Conservation (phyloP, 805 yeast species). For the Saturnispora sekii region DNA sequence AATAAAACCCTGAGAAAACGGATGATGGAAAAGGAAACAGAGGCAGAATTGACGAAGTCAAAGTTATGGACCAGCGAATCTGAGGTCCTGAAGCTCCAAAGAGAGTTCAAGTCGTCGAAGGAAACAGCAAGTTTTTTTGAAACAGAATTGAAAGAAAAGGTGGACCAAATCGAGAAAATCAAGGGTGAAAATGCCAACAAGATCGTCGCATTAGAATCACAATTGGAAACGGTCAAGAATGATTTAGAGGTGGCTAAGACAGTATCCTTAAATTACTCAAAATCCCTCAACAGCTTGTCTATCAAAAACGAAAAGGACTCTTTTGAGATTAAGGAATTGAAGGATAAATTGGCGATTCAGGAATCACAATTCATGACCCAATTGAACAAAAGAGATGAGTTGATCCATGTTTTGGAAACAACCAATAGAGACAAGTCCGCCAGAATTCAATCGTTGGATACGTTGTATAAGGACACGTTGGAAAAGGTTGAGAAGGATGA, state of each 20-base stretch:
- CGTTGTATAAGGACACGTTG: slow-evolving; percentile 33
- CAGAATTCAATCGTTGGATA: slow-evolving; percentile 47
- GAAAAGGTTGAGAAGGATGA: slow-evolving; percentile 30
- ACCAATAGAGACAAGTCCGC: slow-evolving; percentile 40
- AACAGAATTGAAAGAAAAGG: slow-evolving; percentile 24
- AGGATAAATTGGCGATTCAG: slow-evolving; percentile 32
- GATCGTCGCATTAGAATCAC: slow-evolving; percentile 25
- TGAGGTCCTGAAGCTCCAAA: slow-evolving; percentile 20
- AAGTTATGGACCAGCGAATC: slow-evolving; percentile 21
- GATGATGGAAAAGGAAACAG: slow-evolving; percentile 28
- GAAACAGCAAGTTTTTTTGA: slow-evolving; percentile 29
- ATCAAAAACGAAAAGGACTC: slow-evolving; percentile 34
- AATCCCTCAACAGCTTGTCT: slow-evolving; percentile 30
- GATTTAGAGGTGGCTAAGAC: slow-evolving; percentile 21
- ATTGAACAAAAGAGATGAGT: slow-evolving; percentile 50
- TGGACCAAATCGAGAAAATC: slow-evolving; percentile 21
- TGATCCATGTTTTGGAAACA: slow-evolving; percentile 46
- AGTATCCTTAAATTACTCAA: slow-evolving; percentile 25
- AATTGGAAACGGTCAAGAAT: slow-evolving; percentile 29
- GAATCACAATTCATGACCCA: slow-evolving; percentile 48
- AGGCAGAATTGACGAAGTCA: slow-evolving; percentile 23
- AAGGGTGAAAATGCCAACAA: slow-evolving; percentile 24
- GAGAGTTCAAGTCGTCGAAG: slow-evolving; percentile 24
- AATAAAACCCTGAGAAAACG: slow-evolving; percentile 35
- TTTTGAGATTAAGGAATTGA: slow-evolving; percentile 36